Base-by-base conservation (phyloP, 768 basidiomycete species). In the Hygrophorus russula region DNA sequence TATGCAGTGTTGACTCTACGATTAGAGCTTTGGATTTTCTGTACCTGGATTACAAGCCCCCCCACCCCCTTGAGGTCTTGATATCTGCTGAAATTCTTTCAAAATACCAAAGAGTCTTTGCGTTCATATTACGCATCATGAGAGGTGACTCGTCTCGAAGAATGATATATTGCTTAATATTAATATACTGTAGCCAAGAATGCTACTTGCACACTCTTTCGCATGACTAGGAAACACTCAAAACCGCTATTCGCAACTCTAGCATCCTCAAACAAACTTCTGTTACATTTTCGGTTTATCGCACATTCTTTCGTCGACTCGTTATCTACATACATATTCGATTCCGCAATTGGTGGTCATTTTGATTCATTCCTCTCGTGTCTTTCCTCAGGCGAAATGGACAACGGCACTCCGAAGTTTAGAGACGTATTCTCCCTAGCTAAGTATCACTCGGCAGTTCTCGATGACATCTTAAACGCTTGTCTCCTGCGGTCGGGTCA, bases 11-110 rank as follows among this genome's bases (percentile, higher is more conserved):
- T 32, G 5, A 57, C 28, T 14, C 37, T 39, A 20, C 49, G 39
- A 24, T 4, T 50, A 88, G 86, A 57, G 89, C 91, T 5, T 58
- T 94, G 34, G 91, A 93, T 57, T 94, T 93, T 56, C 62, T 94
- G 11, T 88, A 87, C 55, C 79, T 94, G 66, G 79, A 90, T 50
- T 94, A 94, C 59, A 83, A 83, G 52, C 81, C 87, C n/a, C 87
- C 89, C 1, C 69, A 69, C n/a, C 76, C 88, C 0, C 63, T 94
- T 31, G 75, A 79, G 36, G 69, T 80, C 9, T 56, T 94, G 8
- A 82, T 94, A 27, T 77, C 86, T 2, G 66, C 74, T 1, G 68
- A 74, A 4, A 71, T 84, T 27, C 59, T 92, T n/a, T 79, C 74
- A 4, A 93, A 92, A 56, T 93, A 93, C 55, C 86, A 91, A 50